phyloP scores from a whole-genome alignment of 805 yeast species.

The Cyberlindnera petersonii region DNA sequence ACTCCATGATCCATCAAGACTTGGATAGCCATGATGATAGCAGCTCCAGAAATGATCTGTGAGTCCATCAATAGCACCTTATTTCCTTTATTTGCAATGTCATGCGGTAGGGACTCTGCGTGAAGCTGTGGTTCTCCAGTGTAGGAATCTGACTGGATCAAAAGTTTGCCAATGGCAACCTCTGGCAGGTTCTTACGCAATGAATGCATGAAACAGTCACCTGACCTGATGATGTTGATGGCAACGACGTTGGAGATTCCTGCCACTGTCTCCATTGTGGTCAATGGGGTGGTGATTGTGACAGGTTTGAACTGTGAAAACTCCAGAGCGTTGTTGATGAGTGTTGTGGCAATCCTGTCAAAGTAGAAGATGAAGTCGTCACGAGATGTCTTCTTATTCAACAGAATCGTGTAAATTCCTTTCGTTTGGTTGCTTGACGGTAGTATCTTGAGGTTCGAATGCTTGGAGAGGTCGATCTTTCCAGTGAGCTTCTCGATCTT shows the following conservation, averaged over 20 bases:
- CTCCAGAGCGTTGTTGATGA: constrained; percentile 68
- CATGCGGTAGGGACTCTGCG: constrained; percentile 64
- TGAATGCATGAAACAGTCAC: constrained; percentile 86
- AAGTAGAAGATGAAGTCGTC: constrained; percentile 85
- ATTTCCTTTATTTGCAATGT: constrained; percentile 23
- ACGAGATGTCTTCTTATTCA: constrained; percentile 50
- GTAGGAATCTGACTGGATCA: constrained; percentile 80
- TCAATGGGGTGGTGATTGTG: constrained; percentile 40
- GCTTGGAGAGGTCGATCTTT: constrained; percentile 27
- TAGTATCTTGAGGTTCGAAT: constrained; percentile 27
- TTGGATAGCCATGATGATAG: constrained; percentile 90
- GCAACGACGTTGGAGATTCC: constrained; percentile 54
- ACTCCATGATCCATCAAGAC: constrained; percentile 81
- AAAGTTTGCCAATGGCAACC: constrained; percentile 72
- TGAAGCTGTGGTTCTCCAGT: constrained; percentile 96
- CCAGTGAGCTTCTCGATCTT: constrained; percentile 57
- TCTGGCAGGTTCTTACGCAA: constrained; percentile 74
- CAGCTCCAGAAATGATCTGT: constrained; percentile 88
- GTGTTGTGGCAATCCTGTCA: constrained; percentile 70
- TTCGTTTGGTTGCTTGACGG: constrained; percentile 57
- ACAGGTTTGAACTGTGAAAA: constrained; percentile 36
- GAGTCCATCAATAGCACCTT: constrained; percentile 76
- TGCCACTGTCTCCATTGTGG: constrained; percentile 29
- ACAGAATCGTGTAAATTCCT: constrained; percentile 68
- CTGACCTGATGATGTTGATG: constrained; percentile 80